phyloP scores from a whole-genome alignment of 2,329 filamentous ascomycete species.

The Alternaria brassicicola region DNA sequence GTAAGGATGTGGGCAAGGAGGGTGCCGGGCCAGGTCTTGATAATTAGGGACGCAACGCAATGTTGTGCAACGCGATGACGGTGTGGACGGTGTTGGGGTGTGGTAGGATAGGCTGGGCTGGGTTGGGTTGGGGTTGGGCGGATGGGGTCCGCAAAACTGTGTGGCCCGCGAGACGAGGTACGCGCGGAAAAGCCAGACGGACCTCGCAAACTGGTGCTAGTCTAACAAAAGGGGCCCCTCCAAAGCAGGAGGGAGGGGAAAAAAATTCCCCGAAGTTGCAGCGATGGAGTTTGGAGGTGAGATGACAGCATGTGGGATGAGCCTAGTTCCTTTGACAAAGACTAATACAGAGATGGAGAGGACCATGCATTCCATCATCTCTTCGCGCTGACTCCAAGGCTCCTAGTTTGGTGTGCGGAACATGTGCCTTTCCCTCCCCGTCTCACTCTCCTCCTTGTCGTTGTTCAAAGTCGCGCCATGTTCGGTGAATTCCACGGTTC shows the following conservation, averaged over 20 bases:
- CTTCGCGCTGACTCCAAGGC: not conserved
- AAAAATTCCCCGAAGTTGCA: not conserved
- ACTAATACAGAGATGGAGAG: not conserved
- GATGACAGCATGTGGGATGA: not conserved
- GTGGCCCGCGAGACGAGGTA: conserved; percentile 1
- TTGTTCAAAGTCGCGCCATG: not conserved
- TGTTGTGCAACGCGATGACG: not conserved
- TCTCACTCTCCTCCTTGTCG: not conserved
- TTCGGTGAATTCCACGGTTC: not conserved
- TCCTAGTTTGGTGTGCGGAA: not conserved
- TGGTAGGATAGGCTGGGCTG: not conserved
- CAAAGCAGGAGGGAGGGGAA: not conserved
- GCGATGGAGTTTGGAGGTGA: not conserved
- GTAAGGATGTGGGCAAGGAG: not conserved
- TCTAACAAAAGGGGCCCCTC: not conserved
- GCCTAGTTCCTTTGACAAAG: not conserved
- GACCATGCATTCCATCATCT: not conserved
- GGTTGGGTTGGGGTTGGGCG: not conserved
- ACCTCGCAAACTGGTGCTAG: not conserved
- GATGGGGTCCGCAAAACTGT: not conserved
- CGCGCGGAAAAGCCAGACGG: not conserved
- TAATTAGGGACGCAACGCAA: not conserved
- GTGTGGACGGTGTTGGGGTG: not conserved
- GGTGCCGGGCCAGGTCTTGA: not conserved
- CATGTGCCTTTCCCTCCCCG: not conserved